Percentiles rank a stretch among this genome's conserved stretches.
Evolutionary conservation across 2,329 filamentous ascomycete species (phyloP).

Genomic region (Thielaviopsis populi): DNA sequence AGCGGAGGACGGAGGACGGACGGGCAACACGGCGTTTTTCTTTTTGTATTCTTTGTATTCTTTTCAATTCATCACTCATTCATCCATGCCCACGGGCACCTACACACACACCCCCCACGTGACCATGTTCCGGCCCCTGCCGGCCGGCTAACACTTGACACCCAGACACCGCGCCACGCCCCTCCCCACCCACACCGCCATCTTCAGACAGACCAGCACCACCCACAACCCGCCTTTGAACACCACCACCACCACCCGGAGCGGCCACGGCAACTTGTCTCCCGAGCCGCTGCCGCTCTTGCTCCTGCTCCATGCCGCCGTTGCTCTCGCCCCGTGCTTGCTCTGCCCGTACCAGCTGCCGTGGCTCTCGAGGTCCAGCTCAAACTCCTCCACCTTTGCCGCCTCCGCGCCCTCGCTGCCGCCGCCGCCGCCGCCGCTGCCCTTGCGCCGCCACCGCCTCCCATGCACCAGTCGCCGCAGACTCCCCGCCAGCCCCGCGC

Average conservation of each 20-base stretch:
- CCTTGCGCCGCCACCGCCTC: conserved; percentile 20
- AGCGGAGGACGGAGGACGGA: conserved; percentile 12
- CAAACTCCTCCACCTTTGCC: conserved; percentile 37
- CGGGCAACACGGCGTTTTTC: conserved; percentile 13
- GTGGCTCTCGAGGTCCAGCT: conserved; percentile 50
- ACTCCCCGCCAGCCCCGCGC: conserved; percentile 13
- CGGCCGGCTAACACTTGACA: conserved; percentile 6
- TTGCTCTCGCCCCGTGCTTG: background rate
- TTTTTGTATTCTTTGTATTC: conserved; percentile 8
- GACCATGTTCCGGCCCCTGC: too few species aligned
- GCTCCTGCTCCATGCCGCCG: background rate
- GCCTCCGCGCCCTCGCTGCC: conserved; percentile 18
- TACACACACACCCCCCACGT: too few species aligned
- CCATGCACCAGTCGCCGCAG: conserved; percentile 13
- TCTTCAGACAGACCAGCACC: conserved; percentile 40
- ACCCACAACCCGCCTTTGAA: conserved; percentile 46
- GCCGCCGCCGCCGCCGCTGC: conserved; percentile 21
- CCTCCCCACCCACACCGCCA: conserved; percentile 34
- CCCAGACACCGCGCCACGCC: conserved; percentile 37
- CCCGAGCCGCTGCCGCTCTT: conserved; percentile 15
- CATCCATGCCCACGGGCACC: background rate
- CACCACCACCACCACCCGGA: conserved; percentile 35
- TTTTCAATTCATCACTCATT: conserved; percentile 1
- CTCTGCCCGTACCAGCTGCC: conserved; percentile 28
- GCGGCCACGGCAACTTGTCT: conserved; percentile 33